Base-by-base conservation (phyloP, 129 eudicot genomes). In the Sambucus nigra region DNA sequence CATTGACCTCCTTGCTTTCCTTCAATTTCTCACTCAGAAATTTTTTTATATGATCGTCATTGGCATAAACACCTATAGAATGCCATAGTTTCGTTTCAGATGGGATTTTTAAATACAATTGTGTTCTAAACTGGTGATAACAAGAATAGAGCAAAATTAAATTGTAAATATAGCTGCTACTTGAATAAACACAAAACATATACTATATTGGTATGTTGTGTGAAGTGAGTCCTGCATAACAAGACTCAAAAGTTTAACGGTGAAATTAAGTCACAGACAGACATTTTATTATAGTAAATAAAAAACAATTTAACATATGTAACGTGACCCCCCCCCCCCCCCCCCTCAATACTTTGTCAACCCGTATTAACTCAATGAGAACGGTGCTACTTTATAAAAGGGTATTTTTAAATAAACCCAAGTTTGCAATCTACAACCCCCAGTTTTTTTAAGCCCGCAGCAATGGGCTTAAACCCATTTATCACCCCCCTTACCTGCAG, bases 41-140 rank as follows among this genome's bases (percentile, higher is more conserved):
- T 44, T 70, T 72, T 69, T 85, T 80, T 22, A 77, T 59, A 56
- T 76, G 94, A 65, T 31, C 61, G 25, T 82, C 82, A 82, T 82
- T 87, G 18, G 95, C 94, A 68, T 91, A 91, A 11, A 91, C 94
- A 44, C 99, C 99, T 91, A 64, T 26, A 57, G 1, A 51, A 33
- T 48, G 26, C 11, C 47, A 51, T 48, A 40, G 17, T 45, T 40
- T 19, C 27, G 24, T 1, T 8, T 16, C 18, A 48, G 32, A 35
- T 11, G 5, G 5, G 9, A 52, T 44, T 51, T 2, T 18, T 0
- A 25, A 18, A 40, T 11, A 45, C 13, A 35, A 2, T 35, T 8
- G 42, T 3, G 42, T 12, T 35, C 13, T 8, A 35, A 35, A 35
- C n/a, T n/a, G n/a, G n/a, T n/a, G n/a, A n/a, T n/a, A n/a, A n/a